Evolutionary conservation across 2,329 filamentous ascomycete species (phyloP), one percentile per base, ranked within the genome.

Genomic region (Ascochyta clinopodiicola): DNA sequence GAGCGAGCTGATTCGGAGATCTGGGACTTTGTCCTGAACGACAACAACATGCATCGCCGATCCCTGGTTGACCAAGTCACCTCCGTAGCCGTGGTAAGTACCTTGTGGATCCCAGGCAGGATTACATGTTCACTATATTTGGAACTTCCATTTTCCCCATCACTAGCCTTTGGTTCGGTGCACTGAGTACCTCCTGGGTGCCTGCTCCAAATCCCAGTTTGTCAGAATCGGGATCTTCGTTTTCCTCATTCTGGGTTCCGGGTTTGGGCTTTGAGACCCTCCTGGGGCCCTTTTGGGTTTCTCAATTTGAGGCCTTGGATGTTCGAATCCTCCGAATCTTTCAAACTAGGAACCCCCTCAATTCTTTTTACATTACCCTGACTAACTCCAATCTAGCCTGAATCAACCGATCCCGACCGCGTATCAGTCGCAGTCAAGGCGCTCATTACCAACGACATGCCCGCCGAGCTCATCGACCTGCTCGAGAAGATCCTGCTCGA

Each of bases 401-500:
- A 59, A 29, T 94, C 90, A 10, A 92, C 85, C 6, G 94, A 99
- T 65, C 95, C 96, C 2, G 88, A 95, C 71, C 96, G 96, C 81
- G 95, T 99, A 31, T 96, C 92, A 0, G 85, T 97, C 63, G 95
- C 95, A 43, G 95, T 99, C 53, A 90, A 96, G 69, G 89, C 93
- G 37, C 96, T 99, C 82, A 86, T 99, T 48, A 88, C 89, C 63
- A 91, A 90, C 52, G 95, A 99, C 71, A 83, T 99, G 64, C 95
- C 95, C 8, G 88, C 88, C 4, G 95, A 99, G 81, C 85, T 99
- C 46, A 98, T 99, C 69, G 96, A 99, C 77, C 86, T 99, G 34
- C 85, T 99, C 17, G 96, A 99, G 83, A 99, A 98, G 87, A 99
- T 99, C 65, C 94, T 99, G 29, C 82, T 99, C n/a, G 95, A 99